Conservation (phyloP, 169 alveolate species). For the Cryptosporidium canis region DNA sequence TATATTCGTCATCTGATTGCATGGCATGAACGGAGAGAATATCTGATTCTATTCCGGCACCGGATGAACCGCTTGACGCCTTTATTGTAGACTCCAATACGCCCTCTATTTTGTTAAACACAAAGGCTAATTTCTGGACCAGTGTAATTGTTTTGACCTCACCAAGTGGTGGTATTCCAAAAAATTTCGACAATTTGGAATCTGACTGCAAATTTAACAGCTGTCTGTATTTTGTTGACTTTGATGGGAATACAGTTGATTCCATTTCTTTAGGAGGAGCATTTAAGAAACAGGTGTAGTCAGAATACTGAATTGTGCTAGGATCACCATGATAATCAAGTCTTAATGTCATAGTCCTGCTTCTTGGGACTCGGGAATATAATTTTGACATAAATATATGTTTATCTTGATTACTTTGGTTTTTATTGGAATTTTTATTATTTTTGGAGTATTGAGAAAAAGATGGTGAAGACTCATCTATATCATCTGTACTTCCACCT, state of each 20-base stretch:
- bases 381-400: conserved; percentile 63
- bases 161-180: conserved; percentile 6
- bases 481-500: conserved; percentile 1
- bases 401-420: not conserved
- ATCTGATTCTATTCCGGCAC: not conserved
- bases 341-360: conserved; percentile 48
- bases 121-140: not conserved
- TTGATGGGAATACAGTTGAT: not conserved
- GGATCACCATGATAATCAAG: conserved; percentile 62
- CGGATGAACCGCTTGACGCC: not conserved
- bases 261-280: conserved; percentile 26
- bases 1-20: not conserved
- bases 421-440: not conserved
- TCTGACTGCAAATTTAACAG: conserved; percentile 12
- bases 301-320: conserved; percentile 34
- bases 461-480: not conserved
- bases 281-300: conserved; percentile 52
- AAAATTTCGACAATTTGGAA: not conserved
- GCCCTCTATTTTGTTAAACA: conserved; percentile 29
- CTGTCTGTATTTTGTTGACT: conserved; percentile 28
- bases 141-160: conserved; percentile 23
- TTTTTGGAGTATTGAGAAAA: conserved; percentile 8
- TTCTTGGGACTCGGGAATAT: conserved; percentile 63
- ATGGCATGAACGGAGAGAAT: not conserved
- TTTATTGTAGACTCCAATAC: conserved; percentile 10